Base-by-base conservation (phyloP, 1,284 basidiomycete genomes). In the Phellinidium pouzarii region DNA sequence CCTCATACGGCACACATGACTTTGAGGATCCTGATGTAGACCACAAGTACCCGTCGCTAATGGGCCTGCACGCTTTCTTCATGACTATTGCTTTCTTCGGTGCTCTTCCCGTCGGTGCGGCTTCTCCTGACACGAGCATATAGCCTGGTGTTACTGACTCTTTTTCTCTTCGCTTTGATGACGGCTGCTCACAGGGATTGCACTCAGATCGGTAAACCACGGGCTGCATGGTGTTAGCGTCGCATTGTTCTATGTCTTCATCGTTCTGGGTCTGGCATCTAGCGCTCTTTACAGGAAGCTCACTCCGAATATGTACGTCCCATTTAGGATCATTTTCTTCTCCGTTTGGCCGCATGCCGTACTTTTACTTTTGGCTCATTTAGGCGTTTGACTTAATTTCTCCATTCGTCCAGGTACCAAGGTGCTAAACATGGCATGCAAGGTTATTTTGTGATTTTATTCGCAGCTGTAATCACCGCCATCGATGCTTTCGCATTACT, bases 1-100 rank as follows among this genome's bases (percentile, higher is more conserved):
- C 82, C 0, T 90, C 88, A 3, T 92, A 91, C 64, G 90, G 80
- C 67, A 80, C 84, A 5, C 78, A 86, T 59, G 88, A 91, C 64
- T 77, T 80, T 60, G 80, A 84, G 38, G 74, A 78, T 50, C 67
- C 65, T 2, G 72, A 74, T 52, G 65, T 70, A 9, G 65, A 67
- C 12, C 66, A 73, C 42, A 60, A 69, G 38, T 76, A 84, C 63
- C 80, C 82, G 19, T 75, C 74, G 9, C 67, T 90, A 46, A 87
- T 91, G 70, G 71, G 74, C 38, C 65, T 79, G 2, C 89, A 93
- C 65, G 77, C 72, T 20, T 54, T 82, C 2, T 77, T 79, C 62
- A 87, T 91, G 84, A 72, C 68, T 53, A 62, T 83, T 3, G 87
- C 87, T 7, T 91, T 89, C 67, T 89, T 91, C 60, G 74, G 81